Evolutionary conservation across 2,329 filamentous ascomycete genomes (phyloP).

Genomic region (Lomentospora prolificans): DNA sequence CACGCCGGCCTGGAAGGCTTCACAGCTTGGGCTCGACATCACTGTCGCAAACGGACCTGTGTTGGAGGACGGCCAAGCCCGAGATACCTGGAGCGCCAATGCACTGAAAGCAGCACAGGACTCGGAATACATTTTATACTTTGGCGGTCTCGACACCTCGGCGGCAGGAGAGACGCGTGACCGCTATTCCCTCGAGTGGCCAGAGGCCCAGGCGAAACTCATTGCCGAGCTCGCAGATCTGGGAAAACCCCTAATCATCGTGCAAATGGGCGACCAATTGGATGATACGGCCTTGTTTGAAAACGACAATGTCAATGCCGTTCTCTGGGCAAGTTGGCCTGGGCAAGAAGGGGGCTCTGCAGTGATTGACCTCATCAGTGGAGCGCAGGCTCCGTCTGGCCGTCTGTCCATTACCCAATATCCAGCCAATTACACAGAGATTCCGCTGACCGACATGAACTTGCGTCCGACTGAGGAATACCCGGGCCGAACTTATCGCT

Average conservation of each 20-base stretch:
- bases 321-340: conserved; percentile 50
- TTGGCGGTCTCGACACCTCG: no score
- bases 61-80: no score
- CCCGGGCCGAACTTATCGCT: conserved; percentile 50
- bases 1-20: conserved; percentile 33
- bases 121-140: no score
- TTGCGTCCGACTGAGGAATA: conserved; percentile 34
- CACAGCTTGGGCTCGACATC: conserved; percentile 1
- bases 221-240: no score
- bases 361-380: conserved; percentile 42
- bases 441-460: conserved; percentile 46
- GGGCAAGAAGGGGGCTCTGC: conserved; percentile 49
- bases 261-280: no score
- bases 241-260: no score
- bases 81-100: no score
- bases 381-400: conserved; percentile 38
- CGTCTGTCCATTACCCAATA: conserved; percentile 47
- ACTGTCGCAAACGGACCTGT: conserved; percentile 17
- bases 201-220: no score
- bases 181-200: no score
- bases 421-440: conserved; percentile 37
- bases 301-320: conserved; percentile 35
- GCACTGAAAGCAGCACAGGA: no score
- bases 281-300: conserved; percentile 39
- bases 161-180: no score